phyloP scores from a whole-genome alignment of 345 rosid species.

The Populus pruinosa region DNA sequence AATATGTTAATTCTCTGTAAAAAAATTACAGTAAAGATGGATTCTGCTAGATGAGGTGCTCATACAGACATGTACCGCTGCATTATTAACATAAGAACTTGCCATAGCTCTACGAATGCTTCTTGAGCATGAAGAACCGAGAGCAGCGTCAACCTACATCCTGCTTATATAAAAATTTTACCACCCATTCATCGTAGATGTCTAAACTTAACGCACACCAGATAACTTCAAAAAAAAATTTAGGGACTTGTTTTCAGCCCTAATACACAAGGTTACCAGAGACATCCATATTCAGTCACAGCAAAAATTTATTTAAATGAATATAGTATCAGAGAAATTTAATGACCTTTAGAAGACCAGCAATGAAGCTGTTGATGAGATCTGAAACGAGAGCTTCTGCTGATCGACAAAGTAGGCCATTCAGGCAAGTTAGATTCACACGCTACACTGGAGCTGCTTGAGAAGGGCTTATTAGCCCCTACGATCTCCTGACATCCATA shows the following conservation, averaged over 20 bases:
- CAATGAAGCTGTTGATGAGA: conserved; percentile 1
- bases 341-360: conserved; percentile 18
- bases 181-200: neutral
- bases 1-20: neutral
- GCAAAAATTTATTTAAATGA: neutral
- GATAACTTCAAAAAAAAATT: neutral
- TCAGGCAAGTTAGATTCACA: conserved; percentile 8
- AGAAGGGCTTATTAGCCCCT: neutral
- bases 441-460: neutral
- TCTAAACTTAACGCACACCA: neutral
- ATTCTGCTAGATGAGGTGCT: neutral
- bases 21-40: neutral
- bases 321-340: neutral
- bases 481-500: neutral
- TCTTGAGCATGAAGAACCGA: neutral
- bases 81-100: neutral
- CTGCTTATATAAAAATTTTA: neutral
- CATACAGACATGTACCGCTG: neutral
- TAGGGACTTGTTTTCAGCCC: neutral
- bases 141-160: neutral
- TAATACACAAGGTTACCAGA: neutral
- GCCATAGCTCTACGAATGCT: neutral
- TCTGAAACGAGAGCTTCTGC: neutral
- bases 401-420: conserved; percentile 4
- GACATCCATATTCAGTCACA: no score